Conservation (phyloP, 441 rosid genomes). For the Kokia cookei region DNA sequence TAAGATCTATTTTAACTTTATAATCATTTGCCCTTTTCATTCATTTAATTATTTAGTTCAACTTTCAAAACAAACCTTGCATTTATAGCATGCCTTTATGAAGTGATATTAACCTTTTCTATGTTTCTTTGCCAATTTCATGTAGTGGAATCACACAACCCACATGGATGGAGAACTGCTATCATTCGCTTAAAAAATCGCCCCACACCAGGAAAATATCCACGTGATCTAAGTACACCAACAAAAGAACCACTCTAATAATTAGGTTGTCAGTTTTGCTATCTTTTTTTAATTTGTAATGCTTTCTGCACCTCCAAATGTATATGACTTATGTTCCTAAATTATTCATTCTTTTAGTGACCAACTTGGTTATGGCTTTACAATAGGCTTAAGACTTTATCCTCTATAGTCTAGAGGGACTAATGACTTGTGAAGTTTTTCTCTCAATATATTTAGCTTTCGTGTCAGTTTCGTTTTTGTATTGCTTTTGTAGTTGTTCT, state of each 20-base stretch:
- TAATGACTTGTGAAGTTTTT: background rate
- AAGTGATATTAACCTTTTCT: too few species aligned
- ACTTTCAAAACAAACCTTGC: too few species aligned
- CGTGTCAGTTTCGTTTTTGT: background rate
- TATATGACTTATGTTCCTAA: background rate
- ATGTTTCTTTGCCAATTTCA: too few species aligned
- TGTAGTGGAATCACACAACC: slow-evolving; percentile 44
- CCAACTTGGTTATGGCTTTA: background rate
- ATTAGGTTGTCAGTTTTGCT: background rate
- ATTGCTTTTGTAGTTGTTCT: background rate
- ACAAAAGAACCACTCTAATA: slow-evolving; percentile 58
- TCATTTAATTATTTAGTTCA: too few species aligned
- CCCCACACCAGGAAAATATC: slow-evolving; percentile 65
- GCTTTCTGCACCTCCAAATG: slow-evolving; percentile 6
- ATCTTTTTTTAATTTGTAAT: background rate
- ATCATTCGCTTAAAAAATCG: slow-evolving; percentile 57
- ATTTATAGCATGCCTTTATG: too few species aligned
- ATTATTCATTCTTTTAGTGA: background rate
- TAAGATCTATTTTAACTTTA: background rate
- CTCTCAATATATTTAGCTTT: background rate
- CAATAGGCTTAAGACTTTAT: background rate
- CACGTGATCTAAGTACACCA: slow-evolving; percentile 79
- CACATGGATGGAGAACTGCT: slow-evolving; percentile 73
- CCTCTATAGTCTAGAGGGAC: background rate
- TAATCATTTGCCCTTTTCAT: too few species aligned